Base-by-base conservation (phyloP, 805 yeast genomes). In the Candida morakotiae region DNA sequence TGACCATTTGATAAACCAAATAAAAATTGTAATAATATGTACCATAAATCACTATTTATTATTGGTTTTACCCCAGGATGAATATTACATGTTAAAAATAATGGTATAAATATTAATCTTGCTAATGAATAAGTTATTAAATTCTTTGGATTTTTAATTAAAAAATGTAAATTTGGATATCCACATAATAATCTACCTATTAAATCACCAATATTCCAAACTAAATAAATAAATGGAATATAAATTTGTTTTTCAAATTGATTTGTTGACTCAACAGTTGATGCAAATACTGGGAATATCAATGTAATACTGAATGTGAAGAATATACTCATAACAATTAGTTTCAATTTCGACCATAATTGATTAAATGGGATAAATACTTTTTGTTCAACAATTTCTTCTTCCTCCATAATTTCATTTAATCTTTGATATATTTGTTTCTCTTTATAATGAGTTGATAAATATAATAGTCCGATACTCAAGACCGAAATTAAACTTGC, bases 1-100 rank as follows among this genome's bases (percentile, higher is more conserved):
- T 88, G 95, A 2, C 98, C 98, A 52, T 86, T 88, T 4, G 95
- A 79, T 30, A 87, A 49, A 0, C 98, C 98, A 64, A 87, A 93
- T 4, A 75, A 34, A 38, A 87, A 75, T 58, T 88, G 96, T 26
- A 86, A 53, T 2, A 73, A 9, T 34, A 87, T 58, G 58, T 93
- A 91, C 58, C 81, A 64, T 5, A 73, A 13, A 51, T 88, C 96
- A 2, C 84, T 77, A 28, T 66, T 56, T 10, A 77, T 52, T 3
- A 65, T 28, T 2, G 75, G 72, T 9, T 67, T 64, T 4, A 39
- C 46, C n/a, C 41, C 37, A 2, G 69, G 68, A 38, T 71, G 67
- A 41, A 79, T 53, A 52, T 84, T 83, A 59, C 89, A 84, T 16
- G 79, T 59, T 47, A 86, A 62, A 47, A 88, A 83, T 22, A 85